These are phyloP conservation scores for Lanmaoa rubissima DNA, from an alignment of 768 basidiomycete genomes.

Conservation along the genomic window DNA sequence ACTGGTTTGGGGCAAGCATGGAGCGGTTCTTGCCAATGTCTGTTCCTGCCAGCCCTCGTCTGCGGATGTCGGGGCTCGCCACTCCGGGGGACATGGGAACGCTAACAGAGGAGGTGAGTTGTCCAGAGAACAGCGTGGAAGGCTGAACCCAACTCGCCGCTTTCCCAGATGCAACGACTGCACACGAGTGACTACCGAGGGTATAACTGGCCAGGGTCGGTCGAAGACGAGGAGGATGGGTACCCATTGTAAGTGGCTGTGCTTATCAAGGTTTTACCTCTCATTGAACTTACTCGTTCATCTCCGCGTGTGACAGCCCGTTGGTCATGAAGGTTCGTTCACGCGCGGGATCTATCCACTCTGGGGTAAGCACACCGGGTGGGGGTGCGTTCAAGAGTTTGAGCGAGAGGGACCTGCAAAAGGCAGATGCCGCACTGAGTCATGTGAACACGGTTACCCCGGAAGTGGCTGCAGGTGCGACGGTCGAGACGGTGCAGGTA, in stretches of 20 bases:
- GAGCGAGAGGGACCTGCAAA: constrained; percentile 82
- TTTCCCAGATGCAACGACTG: constrained; percentile 75
- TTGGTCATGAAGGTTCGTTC: constrained; percentile 89
- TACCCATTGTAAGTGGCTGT: constrained; percentile 74
- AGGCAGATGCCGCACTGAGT: constrained; percentile 86
- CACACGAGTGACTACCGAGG: constrained; percentile 80
- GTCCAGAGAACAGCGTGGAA: background rate
- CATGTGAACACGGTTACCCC: constrained; percentile 41
- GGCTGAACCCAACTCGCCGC: background rate
- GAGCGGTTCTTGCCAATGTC: constrained; percentile 70
- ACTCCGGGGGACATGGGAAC: constrained; percentile 95
- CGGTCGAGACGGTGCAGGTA: background rate
- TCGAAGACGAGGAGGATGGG: constrained; percentile 85
- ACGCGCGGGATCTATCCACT: constrained; percentile 71
- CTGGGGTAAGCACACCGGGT: constrained; percentile 81
- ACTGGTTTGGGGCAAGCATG: constrained; percentile 48
- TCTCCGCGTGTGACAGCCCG: constrained; percentile 48
- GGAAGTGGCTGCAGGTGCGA: background rate
- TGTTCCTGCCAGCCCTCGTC: constrained; percentile 84
- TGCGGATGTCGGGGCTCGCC: constrained; percentile 69
- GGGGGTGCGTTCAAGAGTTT: constrained; percentile 76
- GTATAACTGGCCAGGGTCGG: constrained; percentile 52
- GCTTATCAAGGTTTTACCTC: constrained; percentile 14
- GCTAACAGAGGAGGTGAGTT: constrained; percentile 73
- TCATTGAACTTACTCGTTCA: constrained; percentile 1